Conservation (phyloP, 2,329 filamentous ascomycete genomes). For the Cladophialophora carrionii region DNA sequence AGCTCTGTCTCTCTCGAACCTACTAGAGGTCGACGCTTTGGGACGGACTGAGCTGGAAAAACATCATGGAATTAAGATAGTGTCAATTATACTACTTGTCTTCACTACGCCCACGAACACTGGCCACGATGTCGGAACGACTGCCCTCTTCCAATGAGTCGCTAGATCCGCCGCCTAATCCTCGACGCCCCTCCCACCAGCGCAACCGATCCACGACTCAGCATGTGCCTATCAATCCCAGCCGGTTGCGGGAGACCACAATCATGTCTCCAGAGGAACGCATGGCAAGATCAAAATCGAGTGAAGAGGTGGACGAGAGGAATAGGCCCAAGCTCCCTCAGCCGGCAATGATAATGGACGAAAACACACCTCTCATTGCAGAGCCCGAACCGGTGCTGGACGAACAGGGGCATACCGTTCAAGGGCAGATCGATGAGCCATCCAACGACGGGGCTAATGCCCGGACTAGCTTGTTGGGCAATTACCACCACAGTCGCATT, state of each 20-base stretch:
- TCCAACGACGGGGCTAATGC: constrained; percentile 39
- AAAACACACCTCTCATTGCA: constrained; percentile 21
- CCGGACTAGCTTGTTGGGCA: constrained; percentile 47
- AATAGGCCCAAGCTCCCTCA: constrained; percentile 11
- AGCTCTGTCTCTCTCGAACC: background rate
- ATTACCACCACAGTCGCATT: constrained; percentile 45
- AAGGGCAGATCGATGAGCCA: constrained; percentile 33
- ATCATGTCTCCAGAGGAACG: constrained; percentile 36
- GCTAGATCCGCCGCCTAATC: constrained; percentile 29
- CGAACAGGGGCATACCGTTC: constrained; percentile 15
- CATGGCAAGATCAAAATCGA: constrained; percentile 31
- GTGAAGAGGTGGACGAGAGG: constrained; percentile 16
- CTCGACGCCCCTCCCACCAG: constrained; percentile 20
- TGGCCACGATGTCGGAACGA: constrained; percentile 19
- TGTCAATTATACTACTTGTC: background rate
- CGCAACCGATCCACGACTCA: constrained; percentile 22
- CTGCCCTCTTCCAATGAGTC: constrained; percentile 14
- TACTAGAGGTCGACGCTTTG: background rate
- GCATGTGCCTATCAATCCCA: constrained; percentile 35
- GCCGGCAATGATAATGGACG: constrained; percentile 18
- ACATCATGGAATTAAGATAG: constrained; percentile 18
- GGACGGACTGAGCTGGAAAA: background rate
- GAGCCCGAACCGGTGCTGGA: constrained; percentile 28
- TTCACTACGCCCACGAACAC: background rate
- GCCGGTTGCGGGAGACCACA: constrained; percentile 35